Base-by-base conservation (phyloP, 768 basidiomycete genomes). In the Tricholoma saponaceum region DNA sequence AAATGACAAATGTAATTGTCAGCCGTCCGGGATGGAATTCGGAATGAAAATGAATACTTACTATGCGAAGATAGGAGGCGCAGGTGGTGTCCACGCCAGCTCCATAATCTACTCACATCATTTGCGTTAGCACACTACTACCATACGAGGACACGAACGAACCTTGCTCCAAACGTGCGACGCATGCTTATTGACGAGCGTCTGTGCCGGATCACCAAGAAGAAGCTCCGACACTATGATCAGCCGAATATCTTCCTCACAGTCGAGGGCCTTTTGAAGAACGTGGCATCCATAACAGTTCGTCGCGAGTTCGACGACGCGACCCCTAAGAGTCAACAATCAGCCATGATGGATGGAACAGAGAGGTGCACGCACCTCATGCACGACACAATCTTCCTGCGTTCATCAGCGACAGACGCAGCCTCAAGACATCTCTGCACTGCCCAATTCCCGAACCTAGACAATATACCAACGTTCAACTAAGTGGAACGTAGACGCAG, bases 111-210 rank as follows among this genome's bases (percentile, higher is more conserved):
- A 54, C 6, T 14, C 13, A 52, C 26, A 5, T 2, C 37, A n/a
- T 22, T 14, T 22, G 14, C 1, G 32, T 35, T 16, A 5, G 18
- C 14, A 13, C 5, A 23, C 7, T n/a, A n/a, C 35, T 25, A 5
- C 20, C 4, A 52, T 6, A 10, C 4, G 5, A 16, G 20, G 16
- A 25, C 46, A 5, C 28, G 6, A 13, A 56, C 68, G 20, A 60
- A 89, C 89, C 80, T 93, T 93, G 73, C 90, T 92, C 91, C 92
- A 94, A 30, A 94, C 92, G 68, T 94, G 92, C 50, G 90, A 91
- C 1, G 91, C 90, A 68, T 94, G 92, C 69, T 94, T 94, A 70
- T 93, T 93, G 7, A 93, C 87, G 26, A 94, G 77, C 5, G 92
- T 94, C 67, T 90, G 83, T 0, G 90, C 89, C 7, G 91, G 92